Evolutionary conservation across 2,329 filamentous ascomycete genomes (phyloP), one percentile per base, ranked within the genome.

Genomic region (Fusarium ramigenum): DNA sequence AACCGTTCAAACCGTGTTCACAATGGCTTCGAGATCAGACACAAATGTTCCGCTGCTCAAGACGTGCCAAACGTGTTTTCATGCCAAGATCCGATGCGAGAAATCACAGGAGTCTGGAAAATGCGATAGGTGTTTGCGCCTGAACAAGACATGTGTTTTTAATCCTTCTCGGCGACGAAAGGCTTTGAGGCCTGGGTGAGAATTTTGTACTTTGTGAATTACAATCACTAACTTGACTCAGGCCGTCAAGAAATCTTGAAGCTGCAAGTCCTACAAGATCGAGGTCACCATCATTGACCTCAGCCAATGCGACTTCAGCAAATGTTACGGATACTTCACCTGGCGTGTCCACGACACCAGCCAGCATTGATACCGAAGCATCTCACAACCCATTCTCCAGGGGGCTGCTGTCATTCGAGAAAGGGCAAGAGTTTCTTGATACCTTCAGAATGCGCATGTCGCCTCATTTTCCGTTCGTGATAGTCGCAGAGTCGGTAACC

Each of bases 31-130:
- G 9, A 65, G 60, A 46, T 21, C 63, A 7, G 68, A 74, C 12
- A 14, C 67, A 37, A 60, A 49, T 36, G 53, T 59, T 15, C 58
- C 67, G 37, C 52, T 77, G 47, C 68, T 77, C 39, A 81, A 80
- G 59, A 82, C 80, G 12, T 82, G 80, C 46, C 79, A 81, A 65
- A 79, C 79, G 28, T 82, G 80, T 64, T 80, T 80, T 60, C 78
- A 79, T 30, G 80, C 80, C 59, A 82, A 82, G 49, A 82, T 82
- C n/a, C 73, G 79, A 21, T 82, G 80, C 63, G 76, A 79, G 49
- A 80, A 79, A 44, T 78, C 80, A 1, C 79, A 82, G 25, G 75
- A 80, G n/a, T 80, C 79, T 15, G 77, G 72, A 30, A 67, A 77
- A 46, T 82, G 80, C 65, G 79, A 82, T 37, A 67, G 80, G 25